Evolutionary conservation across 495 filamentous ascomycete genomes (phyloP).

Genomic region (Lepidopterella palustris): DNA sequence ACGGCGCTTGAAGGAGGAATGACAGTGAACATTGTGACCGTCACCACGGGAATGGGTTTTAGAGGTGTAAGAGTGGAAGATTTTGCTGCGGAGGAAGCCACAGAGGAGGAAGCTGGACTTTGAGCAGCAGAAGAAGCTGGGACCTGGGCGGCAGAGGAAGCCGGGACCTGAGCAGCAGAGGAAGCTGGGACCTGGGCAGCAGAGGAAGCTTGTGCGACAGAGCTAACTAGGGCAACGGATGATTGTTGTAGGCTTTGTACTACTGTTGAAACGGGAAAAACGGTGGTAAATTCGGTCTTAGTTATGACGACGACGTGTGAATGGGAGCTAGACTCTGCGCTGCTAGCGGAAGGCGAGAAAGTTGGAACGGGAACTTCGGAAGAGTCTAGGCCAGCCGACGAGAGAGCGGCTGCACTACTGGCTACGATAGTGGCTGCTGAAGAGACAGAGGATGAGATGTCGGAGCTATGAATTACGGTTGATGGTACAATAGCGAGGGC

Average conservation of each 20-base stretch:
- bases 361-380: too few relatives aligned
- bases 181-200: background rate
- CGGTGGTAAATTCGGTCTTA: conserved; percentile 19
- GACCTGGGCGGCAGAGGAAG: background rate
- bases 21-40: conserved; percentile 4
- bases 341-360: conserved; percentile 1
- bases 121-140: background rate
- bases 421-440: background rate
- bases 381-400: background rate
- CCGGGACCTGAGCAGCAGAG: background rate
- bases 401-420: background rate
- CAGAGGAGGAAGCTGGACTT: background rate
- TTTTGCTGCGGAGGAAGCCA: background rate
- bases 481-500: background rate
- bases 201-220: background rate
- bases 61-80: conserved; percentile 1
- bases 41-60: conserved; percentile 6
- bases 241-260: background rate
- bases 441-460: background rate
- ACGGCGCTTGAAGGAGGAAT: background rate
- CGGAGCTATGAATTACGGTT: background rate
- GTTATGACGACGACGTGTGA: conserved; percentile 17
- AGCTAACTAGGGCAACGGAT: background rate
- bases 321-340: background rate
- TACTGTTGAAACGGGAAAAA: conserved; percentile 3